These are phyloP conservation scores for Dicorynia guianensis DNA, from an alignment of 306 rosid species.

Conservation along the genomic window DNA sequence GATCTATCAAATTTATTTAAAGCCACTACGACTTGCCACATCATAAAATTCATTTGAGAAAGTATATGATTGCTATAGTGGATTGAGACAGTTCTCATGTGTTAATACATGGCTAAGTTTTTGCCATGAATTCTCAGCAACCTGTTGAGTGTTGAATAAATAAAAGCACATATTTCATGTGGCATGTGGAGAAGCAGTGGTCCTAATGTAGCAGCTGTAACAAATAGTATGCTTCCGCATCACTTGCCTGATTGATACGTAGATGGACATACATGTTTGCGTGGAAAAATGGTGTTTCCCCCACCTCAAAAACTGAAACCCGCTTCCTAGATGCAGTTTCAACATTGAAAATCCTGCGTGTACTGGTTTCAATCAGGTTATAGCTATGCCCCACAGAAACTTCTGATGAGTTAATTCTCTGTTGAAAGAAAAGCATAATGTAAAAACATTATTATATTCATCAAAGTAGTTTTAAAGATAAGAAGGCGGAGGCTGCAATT, in stretches of 20 bases:
- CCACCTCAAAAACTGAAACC: slow-evolving; percentile 64
- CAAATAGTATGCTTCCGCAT: neutral
- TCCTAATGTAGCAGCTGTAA: neutral
- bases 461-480: slow-evolving; percentile 12
- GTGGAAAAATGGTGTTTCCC: slow-evolving; percentile 60
- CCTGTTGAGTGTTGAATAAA: neutral
- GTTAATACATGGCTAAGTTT: neutral
- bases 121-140: neutral
- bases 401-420: slow-evolving; percentile 70
- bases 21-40: neutral
- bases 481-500: slow-evolving; percentile 29
- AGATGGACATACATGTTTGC: slow-evolving; percentile 68
- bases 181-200: neutral
- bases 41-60: neutral
- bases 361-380: slow-evolving; percentile 70
- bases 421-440: slow-evolving; percentile 41
- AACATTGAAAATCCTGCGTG: slow-evolving; percentile 65
- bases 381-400: slow-evolving; percentile 67
- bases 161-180: neutral
- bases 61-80: neutral
- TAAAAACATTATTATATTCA: slow-evolving; percentile 10
- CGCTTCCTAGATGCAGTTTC: slow-evolving; percentile 81
- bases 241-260: slow-evolving; percentile 54
- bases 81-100: neutral
- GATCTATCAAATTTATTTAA: no score